A percentile compares a stretch with the other conserved stretches of the same genome.
phyloP scores from a whole-genome alignment of 371 early-diverging fungal genomes.

The Mucor velutinosus region DNA sequence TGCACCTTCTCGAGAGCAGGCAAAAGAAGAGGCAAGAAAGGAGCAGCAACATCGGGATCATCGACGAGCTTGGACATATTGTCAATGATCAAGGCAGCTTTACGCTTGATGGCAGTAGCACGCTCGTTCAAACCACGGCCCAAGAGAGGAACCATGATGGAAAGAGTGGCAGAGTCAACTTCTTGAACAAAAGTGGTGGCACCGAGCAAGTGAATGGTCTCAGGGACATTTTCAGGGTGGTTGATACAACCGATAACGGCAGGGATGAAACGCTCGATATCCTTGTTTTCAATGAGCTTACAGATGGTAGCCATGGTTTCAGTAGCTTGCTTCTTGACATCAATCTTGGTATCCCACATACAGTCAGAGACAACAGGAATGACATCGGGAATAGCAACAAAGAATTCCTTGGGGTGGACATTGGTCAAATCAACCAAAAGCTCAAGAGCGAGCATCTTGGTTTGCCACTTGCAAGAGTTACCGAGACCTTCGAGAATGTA shows the following conservation, averaged over 20 bases:
- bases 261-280: conserved; percentile 66
- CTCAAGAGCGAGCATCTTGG: conserved; percentile 65
- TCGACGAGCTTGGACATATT: conserved; percentile 86
- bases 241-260: conserved; percentile 65
- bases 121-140: conserved; percentile 73
- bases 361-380: conserved; percentile 72
- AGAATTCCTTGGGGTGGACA: conserved; percentile 63
- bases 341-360: conserved; percentile 74
- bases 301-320: conserved; percentile 57
- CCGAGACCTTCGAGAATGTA: conserved; percentile 57
- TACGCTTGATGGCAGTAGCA: conserved; percentile 69
- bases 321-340: conserved; percentile 56
- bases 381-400: conserved; percentile 64
- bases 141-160: conserved; percentile 81
- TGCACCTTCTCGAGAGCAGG: conserved; percentile 76
- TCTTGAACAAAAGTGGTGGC: conserved; percentile 77
- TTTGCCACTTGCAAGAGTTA: conserved; percentile 78
- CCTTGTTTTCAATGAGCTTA: conserved; percentile 61
- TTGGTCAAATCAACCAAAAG: conserved; percentile 39
- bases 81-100: conserved; percentile 81
- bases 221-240: conserved; percentile 67
- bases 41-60: conserved; percentile 77
- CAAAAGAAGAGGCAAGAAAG: conserved; percentile 78
- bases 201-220: conserved; percentile 65
- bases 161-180: conserved; percentile 78